A percentile compares a stretch with the other conserved stretches of the same genome.
Evolutionary conservation across 192 early-diverging fungal species (phyloP).

Genomic region (Coemansia sp.): DNA sequence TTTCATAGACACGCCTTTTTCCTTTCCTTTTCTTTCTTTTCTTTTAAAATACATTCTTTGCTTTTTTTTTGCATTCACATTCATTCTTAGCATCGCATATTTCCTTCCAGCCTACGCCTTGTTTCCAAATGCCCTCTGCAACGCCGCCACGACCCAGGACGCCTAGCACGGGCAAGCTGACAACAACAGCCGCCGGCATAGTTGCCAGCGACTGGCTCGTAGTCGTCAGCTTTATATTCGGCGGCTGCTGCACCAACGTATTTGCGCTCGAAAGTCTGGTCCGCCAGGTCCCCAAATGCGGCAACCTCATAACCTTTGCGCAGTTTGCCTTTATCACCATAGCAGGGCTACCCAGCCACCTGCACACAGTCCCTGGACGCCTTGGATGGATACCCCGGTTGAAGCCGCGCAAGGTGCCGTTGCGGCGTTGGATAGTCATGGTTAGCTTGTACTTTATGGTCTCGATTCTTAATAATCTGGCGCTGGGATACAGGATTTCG

Average conservation of each 20-base stretch:
- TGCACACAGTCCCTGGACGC: slow-evolving; percentile 37
- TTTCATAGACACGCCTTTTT: not conserved
- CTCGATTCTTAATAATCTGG: slow-evolving; percentile 79
- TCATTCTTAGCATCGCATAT: too few relatives aligned
- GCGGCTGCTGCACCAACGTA: slow-evolving; percentile 85
- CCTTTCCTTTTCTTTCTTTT: slow-evolving; percentile 2
- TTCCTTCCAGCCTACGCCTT: too few relatives aligned
- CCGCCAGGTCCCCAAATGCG: slow-evolving; percentile 55
- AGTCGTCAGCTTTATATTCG: slow-evolving; percentile 76
- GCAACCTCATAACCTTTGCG: slow-evolving; percentile 78
- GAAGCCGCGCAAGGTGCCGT: slow-evolving; percentile 62
- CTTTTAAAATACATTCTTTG: not conserved
- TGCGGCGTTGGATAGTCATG: slow-evolving; percentile 67
- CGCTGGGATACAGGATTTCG: slow-evolving; percentile 74
- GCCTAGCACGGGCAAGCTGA: not conserved
- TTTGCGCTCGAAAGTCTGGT: slow-evolving; percentile 80
- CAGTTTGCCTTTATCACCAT: slow-evolving; percentile 79
- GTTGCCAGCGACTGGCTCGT: slow-evolving; percentile 54
- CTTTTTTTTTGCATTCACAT: not conserved
- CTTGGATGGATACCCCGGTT: slow-evolving; percentile 49
- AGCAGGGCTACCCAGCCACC: slow-evolving; percentile 60
- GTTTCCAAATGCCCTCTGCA: too few relatives aligned
- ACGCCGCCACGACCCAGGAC: too few relatives aligned
- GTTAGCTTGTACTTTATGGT: slow-evolving; percentile 76
- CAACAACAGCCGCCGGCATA: slow-evolving; percentile 19